phyloP scores from a whole-genome alignment of 805 yeast species.

The Sugiyamaella smithiae region DNA sequence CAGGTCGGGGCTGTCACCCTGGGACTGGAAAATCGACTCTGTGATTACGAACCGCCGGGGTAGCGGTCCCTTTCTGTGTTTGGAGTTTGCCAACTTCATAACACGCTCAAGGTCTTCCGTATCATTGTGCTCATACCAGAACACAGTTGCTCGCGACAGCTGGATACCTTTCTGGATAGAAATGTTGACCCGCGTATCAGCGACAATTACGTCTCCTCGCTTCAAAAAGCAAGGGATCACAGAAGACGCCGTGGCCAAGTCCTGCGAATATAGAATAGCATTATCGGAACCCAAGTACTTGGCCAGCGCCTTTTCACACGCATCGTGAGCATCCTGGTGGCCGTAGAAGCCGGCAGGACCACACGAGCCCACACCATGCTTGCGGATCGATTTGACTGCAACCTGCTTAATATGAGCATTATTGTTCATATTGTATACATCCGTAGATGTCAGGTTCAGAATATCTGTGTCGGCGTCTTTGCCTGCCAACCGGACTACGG shows the following conservation, averaged over 20 bases:
- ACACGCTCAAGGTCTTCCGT: constrained; percentile 74
- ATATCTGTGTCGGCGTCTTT: constrained; percentile 39
- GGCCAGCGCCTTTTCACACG: constrained; percentile 73
- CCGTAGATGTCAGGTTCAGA: constrained; percentile 67
- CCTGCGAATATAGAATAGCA: constrained; percentile 89
- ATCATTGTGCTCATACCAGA: constrained; percentile 84
- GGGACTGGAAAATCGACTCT: constrained; percentile 80
- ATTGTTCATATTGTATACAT: constrained; percentile 62
- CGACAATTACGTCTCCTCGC: constrained; percentile 90
- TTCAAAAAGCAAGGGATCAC: constrained; percentile 91
- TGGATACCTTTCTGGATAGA: constrained; percentile 85
- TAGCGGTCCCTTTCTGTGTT: constrained; percentile 64
- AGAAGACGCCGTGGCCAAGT: constrained; percentile 78
- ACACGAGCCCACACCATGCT: constrained; percentile 95
- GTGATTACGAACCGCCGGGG: constrained; percentile 88
- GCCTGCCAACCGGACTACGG: constrained; percentile 32
- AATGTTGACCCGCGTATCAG: constrained; percentile 72
- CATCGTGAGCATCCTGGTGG: constrained; percentile 84
- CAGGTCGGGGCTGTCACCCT: constrained; percentile 77
- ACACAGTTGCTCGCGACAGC: constrained; percentile 82
- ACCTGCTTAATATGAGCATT: constrained; percentile 46
- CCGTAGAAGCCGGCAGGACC: constrained; percentile 99
- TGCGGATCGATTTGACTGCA: constrained; percentile 57
- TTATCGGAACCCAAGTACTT: constrained; percentile 71
- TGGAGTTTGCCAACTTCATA: constrained; percentile 53